Evolutionary conservation across 108 stramenopile species (phyloP), one percentile per base, ranked within the genome.

Genomic region (Nitzschia putrida): DNA sequence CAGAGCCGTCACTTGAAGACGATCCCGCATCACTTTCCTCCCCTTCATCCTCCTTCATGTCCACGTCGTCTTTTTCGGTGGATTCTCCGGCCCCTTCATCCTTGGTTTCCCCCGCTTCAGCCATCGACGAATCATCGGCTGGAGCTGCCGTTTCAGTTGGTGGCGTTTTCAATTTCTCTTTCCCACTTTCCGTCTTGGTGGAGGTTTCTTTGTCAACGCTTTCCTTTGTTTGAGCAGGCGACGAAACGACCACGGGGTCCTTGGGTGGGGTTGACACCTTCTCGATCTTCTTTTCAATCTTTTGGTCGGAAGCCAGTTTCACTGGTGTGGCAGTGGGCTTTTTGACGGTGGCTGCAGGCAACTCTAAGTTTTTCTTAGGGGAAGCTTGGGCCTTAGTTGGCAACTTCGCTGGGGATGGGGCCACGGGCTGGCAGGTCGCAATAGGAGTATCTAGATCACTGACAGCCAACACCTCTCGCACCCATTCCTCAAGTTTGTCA

Each of bases 1-100:
- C 73, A 8, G 73, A 74, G 7, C 57, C 66, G 20, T 67, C 73
- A 23, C 73, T 74, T 2, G 73, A 67, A 11, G 73, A 57, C 10
- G 50, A 47, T 13, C 47, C 73, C 10, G 63, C 66, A 12, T 53
- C 47, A 38, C 43, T n/a, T 29, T 61, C 57, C 18, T 52, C 4
- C 0, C 37, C 34, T 14, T 20, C 8, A 2, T 59, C 26, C 37
- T 16, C 23, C 5, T 64, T 26, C 49, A 37, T 16, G 45, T 52
- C 49, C 50, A 53, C 66, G 53, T 38, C 50, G 4, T 53, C 13
- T 9, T 37, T 37, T 9, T 21, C 39, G 9, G 8, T 38, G 52
- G 18, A 18, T 24, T 21, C 14, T 9, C 13, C 14, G 22, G 18
- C 34, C 3, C 37, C 52, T n/a, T 66, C 37, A 12, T 54, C 66